These are phyloP conservation scores for Pelargonium citronellum DNA, from an alignment of 441 rosid genomes.

Conservation along the genomic window DNA sequence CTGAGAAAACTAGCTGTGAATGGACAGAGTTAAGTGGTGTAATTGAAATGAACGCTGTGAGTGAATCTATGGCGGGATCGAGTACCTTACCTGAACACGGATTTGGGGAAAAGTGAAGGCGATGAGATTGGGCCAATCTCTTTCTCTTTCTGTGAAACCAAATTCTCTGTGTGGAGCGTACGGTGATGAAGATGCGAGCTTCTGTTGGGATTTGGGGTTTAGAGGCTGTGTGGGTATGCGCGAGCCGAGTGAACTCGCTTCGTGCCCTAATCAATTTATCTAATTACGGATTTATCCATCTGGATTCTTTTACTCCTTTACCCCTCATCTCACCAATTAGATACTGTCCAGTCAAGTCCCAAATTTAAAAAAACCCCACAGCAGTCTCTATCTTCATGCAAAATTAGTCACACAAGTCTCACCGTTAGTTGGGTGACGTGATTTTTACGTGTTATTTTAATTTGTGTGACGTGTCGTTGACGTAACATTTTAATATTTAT, in stretches of 20 bases:
- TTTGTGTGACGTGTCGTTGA: no score
- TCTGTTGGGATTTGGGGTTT: background rate
- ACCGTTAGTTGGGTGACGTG: no score
- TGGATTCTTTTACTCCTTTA: background rate
- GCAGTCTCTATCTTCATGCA: no score
- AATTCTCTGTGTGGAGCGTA: background rate
- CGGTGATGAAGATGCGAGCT: background rate
- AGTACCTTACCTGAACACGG: background rate
- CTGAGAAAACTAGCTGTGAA: constrained; percentile 1
- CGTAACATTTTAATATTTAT: no score
- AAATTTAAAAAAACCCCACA: no score
- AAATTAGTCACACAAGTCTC: no score
- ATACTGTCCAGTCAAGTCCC: no score
- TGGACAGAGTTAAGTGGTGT: background rate
- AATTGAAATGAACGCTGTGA: background rate
- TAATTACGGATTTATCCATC: constrained; percentile 1
- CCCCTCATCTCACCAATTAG: background rate
- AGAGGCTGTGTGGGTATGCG: background rate
- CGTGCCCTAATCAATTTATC: constrained; percentile 2
- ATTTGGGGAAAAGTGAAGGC: background rate
- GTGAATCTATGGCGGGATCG: background rate
- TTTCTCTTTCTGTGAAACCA: background rate
- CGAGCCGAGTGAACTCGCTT: background rate
- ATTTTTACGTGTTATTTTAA: no score
- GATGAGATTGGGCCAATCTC: constrained; percentile 1